phyloP scores from a whole-genome alignment of 2,329 filamentous ascomycete genomes.

The Ustilaginoidea virens region DNA sequence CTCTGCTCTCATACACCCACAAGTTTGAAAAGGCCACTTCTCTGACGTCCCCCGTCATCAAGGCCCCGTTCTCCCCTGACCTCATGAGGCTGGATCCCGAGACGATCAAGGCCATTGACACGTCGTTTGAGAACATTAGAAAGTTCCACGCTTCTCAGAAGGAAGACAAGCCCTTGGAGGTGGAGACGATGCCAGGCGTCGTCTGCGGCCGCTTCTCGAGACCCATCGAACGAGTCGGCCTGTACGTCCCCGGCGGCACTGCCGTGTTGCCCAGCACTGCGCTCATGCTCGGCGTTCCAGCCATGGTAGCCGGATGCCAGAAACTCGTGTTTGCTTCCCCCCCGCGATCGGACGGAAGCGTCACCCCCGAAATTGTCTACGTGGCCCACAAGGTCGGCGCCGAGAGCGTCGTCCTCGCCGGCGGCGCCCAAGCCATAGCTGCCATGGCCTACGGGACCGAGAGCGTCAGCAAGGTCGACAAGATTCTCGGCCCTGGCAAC shows the following conservation, averaged over 20 bases:
- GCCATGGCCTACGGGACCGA: constrained; percentile 97
- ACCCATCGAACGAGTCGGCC: constrained; percentile 87
- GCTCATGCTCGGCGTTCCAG: constrained; percentile 93
- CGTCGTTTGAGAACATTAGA: constrained; percentile 85
- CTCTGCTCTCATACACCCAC: constrained; percentile 84
- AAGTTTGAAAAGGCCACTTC: constrained; percentile 96
- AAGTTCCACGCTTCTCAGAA: constrained; percentile 89
- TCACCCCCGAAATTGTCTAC: constrained; percentile 96
- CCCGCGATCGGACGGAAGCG: constrained; percentile 71
- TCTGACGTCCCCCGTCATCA: constrained; percentile 74
- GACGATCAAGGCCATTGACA: constrained; percentile 82
- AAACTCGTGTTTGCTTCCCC: constrained; percentile 90
- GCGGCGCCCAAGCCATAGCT: constrained; percentile 87
- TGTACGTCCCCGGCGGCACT: constrained; percentile 92
- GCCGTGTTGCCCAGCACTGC: constrained; percentile 95
- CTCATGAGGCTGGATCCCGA: constrained; percentile 77
- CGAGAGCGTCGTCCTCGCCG: constrained; percentile 88
- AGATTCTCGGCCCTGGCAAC: constrained; percentile 94
- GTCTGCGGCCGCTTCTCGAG: constrained; percentile 85
- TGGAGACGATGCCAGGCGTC: constrained; percentile 97
- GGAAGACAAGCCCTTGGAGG: constrained; percentile 63
- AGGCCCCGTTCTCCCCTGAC: constrained; percentile 70
- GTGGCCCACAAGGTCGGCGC: constrained; percentile 93
- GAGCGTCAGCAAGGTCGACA: constrained; percentile 90
- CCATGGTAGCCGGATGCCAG: constrained; percentile 92